These are phyloP conservation scores for Trametes punicea DNA, from an alignment of 768 basidiomycete species.

Conservation along the genomic window DNA sequence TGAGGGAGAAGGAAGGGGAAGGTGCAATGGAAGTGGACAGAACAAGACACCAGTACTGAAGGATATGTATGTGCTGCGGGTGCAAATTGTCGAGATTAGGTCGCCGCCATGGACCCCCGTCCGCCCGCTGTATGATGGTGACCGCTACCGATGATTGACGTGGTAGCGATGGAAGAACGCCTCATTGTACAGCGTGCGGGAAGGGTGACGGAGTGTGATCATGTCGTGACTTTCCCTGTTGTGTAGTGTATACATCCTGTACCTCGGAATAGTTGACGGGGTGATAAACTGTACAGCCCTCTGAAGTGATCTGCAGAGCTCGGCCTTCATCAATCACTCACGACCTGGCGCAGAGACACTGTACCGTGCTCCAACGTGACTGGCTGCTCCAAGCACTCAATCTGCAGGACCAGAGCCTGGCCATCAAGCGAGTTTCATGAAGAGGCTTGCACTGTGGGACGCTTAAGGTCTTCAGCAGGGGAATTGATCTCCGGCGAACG, in stretches of 20 bases:
- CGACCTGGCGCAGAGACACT: neutral
- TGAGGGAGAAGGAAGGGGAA: constrained; percentile 8
- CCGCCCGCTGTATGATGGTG: constrained; percentile 12
- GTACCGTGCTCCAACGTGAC: neutral
- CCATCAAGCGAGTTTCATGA: neutral
- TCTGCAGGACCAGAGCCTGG: constrained; percentile 10
- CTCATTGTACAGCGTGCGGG: constrained; percentile 14
- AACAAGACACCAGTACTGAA: neutral
- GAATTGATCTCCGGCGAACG: too few species aligned
- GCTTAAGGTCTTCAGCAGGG: too few species aligned
- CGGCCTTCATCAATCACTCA: constrained; percentile 9
- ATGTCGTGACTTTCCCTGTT: constrained; percentile 11
- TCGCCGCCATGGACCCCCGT: constrained; percentile 15
- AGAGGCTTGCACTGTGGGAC: too few species aligned
- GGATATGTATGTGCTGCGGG: constrained; percentile 11
- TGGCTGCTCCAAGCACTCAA: neutral
- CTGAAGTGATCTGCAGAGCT: constrained; percentile 18
- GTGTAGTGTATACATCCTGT: constrained; percentile 14
- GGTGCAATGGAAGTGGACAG: constrained; percentile 8
- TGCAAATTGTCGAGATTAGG: neutral
- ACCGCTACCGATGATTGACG: constrained; percentile 18
- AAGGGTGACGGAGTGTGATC: constrained; percentile 14
- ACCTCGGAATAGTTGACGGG: neutral
- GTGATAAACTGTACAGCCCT: constrained; percentile 15
- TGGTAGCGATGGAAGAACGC: constrained; percentile 20